Evolutionary conservation across 2,329 filamentous ascomycete species (phyloP).

Genomic region (Phyllosticta paracitricarpa): DNA sequence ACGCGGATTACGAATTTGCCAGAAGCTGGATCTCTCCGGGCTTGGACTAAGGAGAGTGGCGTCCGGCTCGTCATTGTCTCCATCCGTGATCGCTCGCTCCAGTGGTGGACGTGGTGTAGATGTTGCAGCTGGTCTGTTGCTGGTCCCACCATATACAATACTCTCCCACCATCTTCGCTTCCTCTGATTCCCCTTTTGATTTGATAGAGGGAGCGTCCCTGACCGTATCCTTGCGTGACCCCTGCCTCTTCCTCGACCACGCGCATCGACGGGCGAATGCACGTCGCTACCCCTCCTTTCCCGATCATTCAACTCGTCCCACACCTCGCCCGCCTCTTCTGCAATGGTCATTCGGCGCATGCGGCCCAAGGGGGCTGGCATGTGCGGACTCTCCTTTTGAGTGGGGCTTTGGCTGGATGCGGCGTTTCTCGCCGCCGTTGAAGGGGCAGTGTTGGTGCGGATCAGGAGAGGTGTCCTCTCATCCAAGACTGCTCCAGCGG

Average conservation of each 20-base stretch:
- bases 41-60: constrained; percentile 5
- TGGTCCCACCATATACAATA: background rate
- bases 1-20: constrained; percentile 1
- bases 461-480: constrained; percentile 28
- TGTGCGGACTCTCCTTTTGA: background rate
- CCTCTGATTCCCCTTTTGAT: background rate
- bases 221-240: constrained; percentile 1
- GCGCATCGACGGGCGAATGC: constrained; percentile 1
- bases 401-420: background rate
- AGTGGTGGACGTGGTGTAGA: background rate
- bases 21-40: background rate
- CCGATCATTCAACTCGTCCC: constrained; percentile 77
- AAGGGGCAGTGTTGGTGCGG: constrained; percentile 25
- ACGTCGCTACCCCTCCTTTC: constrained; percentile 23
- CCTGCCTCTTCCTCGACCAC: constrained; percentile 1
- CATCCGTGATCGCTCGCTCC: background rate
- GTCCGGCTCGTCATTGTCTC: constrained; percentile 4
- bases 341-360: constrained; percentile 40
- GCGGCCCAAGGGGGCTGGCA: constrained; percentile 7
- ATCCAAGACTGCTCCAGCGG: constrained; percentile 14
- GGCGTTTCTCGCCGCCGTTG: background rate
- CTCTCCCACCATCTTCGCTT: constrained; percentile 6
- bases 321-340: constrained; percentile 69
- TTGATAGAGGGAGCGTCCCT: background rate
- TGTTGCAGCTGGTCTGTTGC: background rate